Evolutionary conservation across 129 eudicot species (phyloP).

Genomic region (Flaveria ramosissima): DNA sequence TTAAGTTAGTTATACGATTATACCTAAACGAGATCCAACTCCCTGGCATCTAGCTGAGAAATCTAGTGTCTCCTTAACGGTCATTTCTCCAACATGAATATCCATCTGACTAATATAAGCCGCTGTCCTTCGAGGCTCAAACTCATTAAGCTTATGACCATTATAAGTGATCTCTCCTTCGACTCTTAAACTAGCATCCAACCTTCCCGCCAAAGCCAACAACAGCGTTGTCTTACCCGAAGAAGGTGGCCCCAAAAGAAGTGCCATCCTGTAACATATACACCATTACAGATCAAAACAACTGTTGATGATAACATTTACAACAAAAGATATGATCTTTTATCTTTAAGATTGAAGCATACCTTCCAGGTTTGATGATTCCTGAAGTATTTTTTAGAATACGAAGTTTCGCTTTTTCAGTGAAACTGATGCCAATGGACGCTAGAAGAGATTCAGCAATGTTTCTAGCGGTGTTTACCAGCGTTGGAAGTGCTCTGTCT

Average conservation of each 20-base stretch:
- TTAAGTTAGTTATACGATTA: slow-evolving; percentile 26
- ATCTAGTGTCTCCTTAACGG: slow-evolving; percentile 84
- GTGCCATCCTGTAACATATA: slow-evolving; percentile 47
- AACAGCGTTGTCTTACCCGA: slow-evolving; percentile 71
- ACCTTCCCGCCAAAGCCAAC: slow-evolving; percentile 56
- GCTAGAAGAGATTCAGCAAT: slow-evolving; percentile 42
- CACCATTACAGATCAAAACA: background rate
- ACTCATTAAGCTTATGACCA: slow-evolving; percentile 73
- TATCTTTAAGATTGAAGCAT: background rate
- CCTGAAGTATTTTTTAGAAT: slow-evolving; percentile 55
- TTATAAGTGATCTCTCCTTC: slow-evolving; percentile 82
- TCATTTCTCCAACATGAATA: slow-evolving; percentile 74
- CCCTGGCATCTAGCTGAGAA: slow-evolving; percentile 97
- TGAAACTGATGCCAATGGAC: slow-evolving; percentile 39
- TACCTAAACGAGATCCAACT: slow-evolving; percentile 77
- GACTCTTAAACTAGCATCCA: slow-evolving; percentile 44
- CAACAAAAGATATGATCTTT: background rate
- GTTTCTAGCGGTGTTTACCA: slow-evolving; percentile 48
- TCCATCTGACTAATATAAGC: slow-evolving; percentile 88
- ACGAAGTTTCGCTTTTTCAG: slow-evolving; percentile 38
- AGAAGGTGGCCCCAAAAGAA: slow-evolving; percentile 68
- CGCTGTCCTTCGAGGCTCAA: slow-evolving; percentile 77
- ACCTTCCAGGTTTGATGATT: slow-evolving; percentile 60
- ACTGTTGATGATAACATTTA: no score
- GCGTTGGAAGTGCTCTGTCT: slow-evolving; percentile 55